Conservation (phyloP, 2,329 filamentous ascomycete genomes). For the Pseudogymnoascus sp. region DNA sequence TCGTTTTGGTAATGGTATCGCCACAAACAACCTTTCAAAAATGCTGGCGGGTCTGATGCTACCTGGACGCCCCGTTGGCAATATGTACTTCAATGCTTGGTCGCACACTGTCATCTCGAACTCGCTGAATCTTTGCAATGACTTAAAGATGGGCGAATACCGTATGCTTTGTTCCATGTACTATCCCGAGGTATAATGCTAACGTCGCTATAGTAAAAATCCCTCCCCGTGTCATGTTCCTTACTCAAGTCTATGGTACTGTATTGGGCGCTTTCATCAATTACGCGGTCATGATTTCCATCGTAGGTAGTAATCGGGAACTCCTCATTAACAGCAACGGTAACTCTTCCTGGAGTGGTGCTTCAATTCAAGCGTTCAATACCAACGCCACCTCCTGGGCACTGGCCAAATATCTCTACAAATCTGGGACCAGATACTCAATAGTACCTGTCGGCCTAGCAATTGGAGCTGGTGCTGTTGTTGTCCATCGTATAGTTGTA, state of each 20-base stretch:
- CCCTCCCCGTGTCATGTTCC: conserved; percentile 35
- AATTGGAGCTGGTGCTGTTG: conserved; percentile 38
- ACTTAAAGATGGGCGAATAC: conserved; percentile 52
- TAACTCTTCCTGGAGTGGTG: conserved; percentile 40
- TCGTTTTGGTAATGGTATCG: conserved; percentile 47
- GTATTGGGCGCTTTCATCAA: conserved; percentile 37
- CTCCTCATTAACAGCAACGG: conserved; percentile 35
- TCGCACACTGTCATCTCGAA: conserved; percentile 48
- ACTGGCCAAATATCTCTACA: conserved; percentile 45
- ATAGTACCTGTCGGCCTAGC: conserved; percentile 43
- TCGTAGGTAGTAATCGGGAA: conserved; percentile 35
- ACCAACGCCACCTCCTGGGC: conserved; percentile 37
- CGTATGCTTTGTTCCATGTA: conserved; percentile 28
- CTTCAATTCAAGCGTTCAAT: conserved; percentile 39
- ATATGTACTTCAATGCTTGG: conserved; percentile 45
- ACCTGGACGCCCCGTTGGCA: conserved; percentile 32
- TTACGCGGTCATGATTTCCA: conserved; percentile 37
- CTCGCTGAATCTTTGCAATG: conserved; percentile 40
- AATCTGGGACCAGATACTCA: conserved; percentile 33
- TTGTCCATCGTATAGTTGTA: conserved; percentile 35
- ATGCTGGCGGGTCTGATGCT: conserved; percentile 41
- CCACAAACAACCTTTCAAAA: conserved; percentile 49
- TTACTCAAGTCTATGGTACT: conserved; percentile 35
- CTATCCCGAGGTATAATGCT: conserved; percentile 12
- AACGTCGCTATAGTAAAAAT: conserved; percentile 38